phyloP scores from a whole-genome alignment of 768 basidiomycete species.

The Candolleomyces efflorescens region DNA sequence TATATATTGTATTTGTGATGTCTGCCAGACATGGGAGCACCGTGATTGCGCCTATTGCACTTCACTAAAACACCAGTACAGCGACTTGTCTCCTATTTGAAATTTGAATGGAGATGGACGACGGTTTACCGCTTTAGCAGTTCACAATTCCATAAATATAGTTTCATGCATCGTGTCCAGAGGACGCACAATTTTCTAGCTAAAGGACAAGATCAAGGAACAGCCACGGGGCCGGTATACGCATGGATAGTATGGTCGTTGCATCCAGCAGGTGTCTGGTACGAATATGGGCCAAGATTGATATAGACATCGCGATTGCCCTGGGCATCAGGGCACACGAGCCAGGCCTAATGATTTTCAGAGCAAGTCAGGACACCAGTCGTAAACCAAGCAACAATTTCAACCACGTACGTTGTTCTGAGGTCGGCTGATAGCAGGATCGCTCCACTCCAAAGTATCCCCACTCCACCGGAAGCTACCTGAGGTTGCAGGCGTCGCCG shows the following conservation, averaged over 20 bases:
- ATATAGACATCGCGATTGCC: slow-evolving; percentile 43
- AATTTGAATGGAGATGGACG: too few relatives aligned
- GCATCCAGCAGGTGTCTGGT: slow-evolving; percentile 55
- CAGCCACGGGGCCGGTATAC: slow-evolving; percentile 52
- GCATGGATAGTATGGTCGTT: slow-evolving; percentile 58
- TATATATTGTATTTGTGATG: too few relatives aligned
- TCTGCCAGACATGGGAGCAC: too few relatives aligned
- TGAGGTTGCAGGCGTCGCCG: slow-evolving; percentile 39
- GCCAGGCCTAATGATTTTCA: slow-evolving; percentile 39
- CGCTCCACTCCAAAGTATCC: slow-evolving; percentile 57
- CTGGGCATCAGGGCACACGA: slow-evolving; percentile 48
- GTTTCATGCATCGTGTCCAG: too few relatives aligned
- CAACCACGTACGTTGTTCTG: slow-evolving; percentile 42
- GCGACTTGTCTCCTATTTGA: too few relatives aligned
- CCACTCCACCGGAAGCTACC: slow-evolving; percentile 54
- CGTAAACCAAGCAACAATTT: too few relatives aligned
- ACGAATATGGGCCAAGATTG: slow-evolving; percentile 52
- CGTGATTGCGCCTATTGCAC: too few relatives aligned
- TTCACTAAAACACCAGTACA: too few relatives aligned
- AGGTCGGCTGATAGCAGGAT: slow-evolving; percentile 42
- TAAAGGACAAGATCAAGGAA: slow-evolving; percentile 13
- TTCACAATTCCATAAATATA: too few relatives aligned
- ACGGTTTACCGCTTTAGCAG: too few relatives aligned
- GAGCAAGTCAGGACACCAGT: too few relatives aligned
- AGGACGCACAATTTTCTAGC: too few relatives aligned